Conservation (phyloP, 2,329 filamentous ascomycete species). For the Nothophaeocryptopus gaeumannii region DNA sequence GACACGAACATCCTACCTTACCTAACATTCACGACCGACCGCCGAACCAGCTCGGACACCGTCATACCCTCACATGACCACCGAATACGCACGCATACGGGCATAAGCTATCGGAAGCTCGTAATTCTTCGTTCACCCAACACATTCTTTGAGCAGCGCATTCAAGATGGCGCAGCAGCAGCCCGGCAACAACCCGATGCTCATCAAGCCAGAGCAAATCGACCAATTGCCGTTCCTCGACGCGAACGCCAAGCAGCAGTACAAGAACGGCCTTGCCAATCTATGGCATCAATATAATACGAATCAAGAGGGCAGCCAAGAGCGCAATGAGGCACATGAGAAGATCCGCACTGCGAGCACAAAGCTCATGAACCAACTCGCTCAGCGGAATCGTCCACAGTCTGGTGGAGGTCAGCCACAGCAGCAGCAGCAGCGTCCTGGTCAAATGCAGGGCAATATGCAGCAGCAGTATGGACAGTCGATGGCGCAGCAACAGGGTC, state of each 20-base stretch:
- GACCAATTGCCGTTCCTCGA: constrained; percentile 52
- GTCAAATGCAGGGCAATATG: constrained; percentile 15
- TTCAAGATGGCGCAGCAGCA: constrained; percentile 12
- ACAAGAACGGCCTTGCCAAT: constrained; percentile 52
- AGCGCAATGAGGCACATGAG: constrained; percentile 51
- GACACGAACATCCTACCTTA: too few relatives aligned
- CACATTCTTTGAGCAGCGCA: background rate
- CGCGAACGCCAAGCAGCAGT: constrained; percentile 55
- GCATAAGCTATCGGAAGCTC: too few relatives aligned
- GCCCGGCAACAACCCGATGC: constrained; percentile 1
- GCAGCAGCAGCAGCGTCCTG: constrained; percentile 21
- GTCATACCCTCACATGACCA: too few relatives aligned
- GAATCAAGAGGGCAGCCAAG: constrained; percentile 47
- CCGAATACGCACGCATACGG: too few relatives aligned
- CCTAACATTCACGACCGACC: too few relatives aligned
- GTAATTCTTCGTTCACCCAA: too few relatives aligned
- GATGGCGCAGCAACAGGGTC: constrained; percentile 17
- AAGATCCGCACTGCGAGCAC: constrained; percentile 49
- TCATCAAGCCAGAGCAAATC: constrained; percentile 54
- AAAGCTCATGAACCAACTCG: constrained; percentile 40
- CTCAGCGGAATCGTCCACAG: constrained; percentile 20
- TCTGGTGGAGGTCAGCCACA: constrained; percentile 18
- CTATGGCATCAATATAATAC: constrained; percentile 55
- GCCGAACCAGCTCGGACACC: too few relatives aligned
- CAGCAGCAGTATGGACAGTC: constrained; percentile 10